Base-by-base conservation (phyloP, 2,329 filamentous ascomycete species). In the Aschersonia sp. region DNA sequence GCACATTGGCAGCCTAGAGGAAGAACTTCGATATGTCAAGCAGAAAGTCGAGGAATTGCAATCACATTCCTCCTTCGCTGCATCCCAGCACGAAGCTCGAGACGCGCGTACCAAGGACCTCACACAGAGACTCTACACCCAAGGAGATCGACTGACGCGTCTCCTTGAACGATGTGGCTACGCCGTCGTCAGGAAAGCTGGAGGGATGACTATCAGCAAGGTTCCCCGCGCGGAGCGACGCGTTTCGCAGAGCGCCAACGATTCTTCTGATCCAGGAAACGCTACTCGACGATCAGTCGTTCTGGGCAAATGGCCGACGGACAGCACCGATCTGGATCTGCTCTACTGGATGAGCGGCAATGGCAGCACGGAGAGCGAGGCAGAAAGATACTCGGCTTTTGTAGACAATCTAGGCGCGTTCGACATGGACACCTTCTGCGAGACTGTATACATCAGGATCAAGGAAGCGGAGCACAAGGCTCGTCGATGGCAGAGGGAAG, bases 401-500 rank as follows among this genome's bases (percentile, higher is more conserved):
- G 71, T 95, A 53, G 72, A 78, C 37, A 79, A 79, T 4, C 68
- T 95, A 14, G 79, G 85, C 14, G 76, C 77, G 31, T 92, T 98
- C 58, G 86, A 94, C 58, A 73, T 90, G 44, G 87, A 96, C 51
- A 73, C 78, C 4, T 94, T 95, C 57, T 79, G 81, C 44, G 90
- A 97, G 50, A 82, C 86, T 0, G 75, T 98, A 30, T 83, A 87
- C 52, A 92, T 90, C 58, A 83, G 92, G 11, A 79, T 96, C 57
- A 94, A 90, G 57, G 92, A 98, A 58, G 84, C 94, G 51, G 92
- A 98, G 63, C 83, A 92, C 55, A 83, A 92, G 50, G 89, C 89
- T 14, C 85, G 89, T 49, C 97, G 95, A 66, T 89, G 89, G 71
- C 88, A 92, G 58, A 87, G 87, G 50, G 92, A 98, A 60, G 83